phyloP scores from a whole-genome alignment of 2,329 filamentous ascomycete species.

The Neofusicoccum laricinum region DNA sequence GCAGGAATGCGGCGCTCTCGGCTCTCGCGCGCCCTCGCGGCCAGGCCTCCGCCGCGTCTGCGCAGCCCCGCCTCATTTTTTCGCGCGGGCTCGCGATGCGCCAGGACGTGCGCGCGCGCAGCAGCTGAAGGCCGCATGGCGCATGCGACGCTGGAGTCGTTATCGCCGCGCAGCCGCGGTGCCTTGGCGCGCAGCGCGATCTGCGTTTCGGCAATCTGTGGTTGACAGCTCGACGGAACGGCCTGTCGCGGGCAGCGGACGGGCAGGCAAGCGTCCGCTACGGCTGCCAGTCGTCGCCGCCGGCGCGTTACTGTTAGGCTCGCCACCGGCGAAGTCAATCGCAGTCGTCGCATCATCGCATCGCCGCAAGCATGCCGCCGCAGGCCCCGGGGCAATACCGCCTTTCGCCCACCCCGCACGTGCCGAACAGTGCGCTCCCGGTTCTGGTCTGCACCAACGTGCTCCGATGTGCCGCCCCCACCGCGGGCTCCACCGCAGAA shows the following conservation, averaged over 20 bases:
- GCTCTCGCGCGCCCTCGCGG: background rate
- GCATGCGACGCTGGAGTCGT: constrained; percentile 2
- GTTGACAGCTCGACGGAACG: background rate
- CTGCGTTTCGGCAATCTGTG: constrained; percentile 9
- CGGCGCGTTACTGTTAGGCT: no score
- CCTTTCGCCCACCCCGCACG: constrained; percentile 22
- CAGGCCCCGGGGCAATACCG: constrained; percentile 17
- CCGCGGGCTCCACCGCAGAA: constrained; percentile 19
- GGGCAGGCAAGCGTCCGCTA: background rate
- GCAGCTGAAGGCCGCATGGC: constrained; percentile 2
- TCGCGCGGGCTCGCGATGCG: background rate
- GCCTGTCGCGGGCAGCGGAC: background rate
- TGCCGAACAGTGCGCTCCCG: constrained; percentile 25
- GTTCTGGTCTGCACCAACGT: constrained; percentile 27
- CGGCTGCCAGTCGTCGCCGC: background rate
- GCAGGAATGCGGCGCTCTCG: background rate
- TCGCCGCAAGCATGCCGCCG: constrained; percentile 14
- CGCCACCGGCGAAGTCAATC: no score
- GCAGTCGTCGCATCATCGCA: background rate
- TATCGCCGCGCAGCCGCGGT: background rate
- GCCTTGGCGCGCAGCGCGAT: constrained; percentile 4
- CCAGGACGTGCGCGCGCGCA: background rate
- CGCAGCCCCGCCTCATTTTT: background rate
- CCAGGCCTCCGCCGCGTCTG: background rate
- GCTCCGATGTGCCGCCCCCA: constrained; percentile 22